These are phyloP conservation scores for Atalantia buxifolia DNA, from an alignment of 345 rosid genomes.

Conservation along the genomic window DNA sequence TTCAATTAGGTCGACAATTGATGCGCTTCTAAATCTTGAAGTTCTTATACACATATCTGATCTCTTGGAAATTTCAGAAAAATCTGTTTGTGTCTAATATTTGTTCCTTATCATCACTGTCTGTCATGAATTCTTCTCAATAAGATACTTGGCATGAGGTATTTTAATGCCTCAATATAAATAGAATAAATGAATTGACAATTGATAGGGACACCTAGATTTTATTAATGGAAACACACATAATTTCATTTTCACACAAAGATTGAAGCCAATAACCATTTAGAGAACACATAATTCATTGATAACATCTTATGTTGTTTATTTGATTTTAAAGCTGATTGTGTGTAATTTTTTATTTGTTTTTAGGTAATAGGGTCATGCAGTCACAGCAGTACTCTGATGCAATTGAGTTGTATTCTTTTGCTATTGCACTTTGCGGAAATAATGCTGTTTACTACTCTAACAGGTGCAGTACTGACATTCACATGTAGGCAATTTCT, in stretches of 20 bases:
- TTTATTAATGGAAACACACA: neutral
- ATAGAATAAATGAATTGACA: neutral
- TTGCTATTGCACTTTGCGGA: slow-evolving; percentile 63
- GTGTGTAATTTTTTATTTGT: slow-evolving; percentile 18
- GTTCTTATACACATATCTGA: neutral
- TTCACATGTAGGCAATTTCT: neutral
- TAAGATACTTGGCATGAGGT: slow-evolving; percentile 1
- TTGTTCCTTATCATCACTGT: neutral
- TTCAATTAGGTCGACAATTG: slow-evolving; percentile 5
- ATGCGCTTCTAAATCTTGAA: neutral
- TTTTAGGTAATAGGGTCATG: slow-evolving; percentile 83
- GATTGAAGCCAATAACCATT: neutral
- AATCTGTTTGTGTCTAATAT: neutral
- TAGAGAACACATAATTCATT: slow-evolving; percentile 2
- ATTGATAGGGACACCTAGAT: neutral
- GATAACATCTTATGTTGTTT: neutral
- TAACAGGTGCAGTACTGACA: slow-evolving; percentile 55
- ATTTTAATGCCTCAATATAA: neutral
- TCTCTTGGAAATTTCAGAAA: slow-evolving; percentile 8
- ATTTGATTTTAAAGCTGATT: slow-evolving; percentile 17
- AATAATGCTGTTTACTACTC: slow-evolving; percentile 80
- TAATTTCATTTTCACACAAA: neutral
- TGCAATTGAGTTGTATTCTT: slow-evolving; percentile 72
- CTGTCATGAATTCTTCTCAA: neutral
- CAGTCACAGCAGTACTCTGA: slow-evolving; percentile 61